These are phyloP conservation scores for Hyphopichia fennica DNA, from an alignment of 1,139 yeast species.

Conservation along the genomic window DNA sequence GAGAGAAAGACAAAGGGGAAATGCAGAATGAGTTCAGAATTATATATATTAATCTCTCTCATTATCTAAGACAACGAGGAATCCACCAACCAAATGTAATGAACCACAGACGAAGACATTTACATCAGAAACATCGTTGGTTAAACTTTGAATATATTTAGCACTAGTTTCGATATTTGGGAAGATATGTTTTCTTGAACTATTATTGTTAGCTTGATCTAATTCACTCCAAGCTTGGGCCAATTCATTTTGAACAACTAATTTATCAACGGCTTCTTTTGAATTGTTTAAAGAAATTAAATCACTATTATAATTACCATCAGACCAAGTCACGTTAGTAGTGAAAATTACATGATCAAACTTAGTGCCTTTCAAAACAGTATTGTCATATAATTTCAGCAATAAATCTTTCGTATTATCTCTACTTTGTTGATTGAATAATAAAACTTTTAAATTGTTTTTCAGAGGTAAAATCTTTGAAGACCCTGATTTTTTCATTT, in stretches of 20 bases:
- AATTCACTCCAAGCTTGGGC: constrained; percentile 67
- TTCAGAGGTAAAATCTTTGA: constrained; percentile 7
- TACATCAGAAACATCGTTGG: constrained; percentile 31
- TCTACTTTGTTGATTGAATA: constrained; percentile 93
- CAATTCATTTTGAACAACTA: constrained; percentile 78
- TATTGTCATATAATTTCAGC: constrained; percentile 45
- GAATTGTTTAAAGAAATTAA: constrained; percentile 83
- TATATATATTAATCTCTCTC: constrained; percentile 30
- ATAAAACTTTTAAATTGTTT: constrained; percentile 43
- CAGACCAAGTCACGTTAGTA: constrained; percentile 88
- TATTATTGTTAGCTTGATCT: constrained; percentile 33
- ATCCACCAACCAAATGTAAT: constrained; percentile 90
- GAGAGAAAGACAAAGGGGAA: not conserved
- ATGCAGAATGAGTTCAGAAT: no score
- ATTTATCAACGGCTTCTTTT: constrained; percentile 69
- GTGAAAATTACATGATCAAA: constrained; percentile 84
- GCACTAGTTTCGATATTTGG: constrained; percentile 78
- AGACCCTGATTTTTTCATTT: constrained; percentile 1
- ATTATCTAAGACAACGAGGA: constrained; percentile 75
- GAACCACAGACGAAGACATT: constrained; percentile 95
- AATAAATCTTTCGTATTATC: constrained; percentile 71
- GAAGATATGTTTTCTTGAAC: constrained; percentile 53
- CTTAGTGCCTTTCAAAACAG: constrained; percentile 22
- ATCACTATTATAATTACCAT: constrained; percentile 79
- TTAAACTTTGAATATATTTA: constrained; percentile 48